Evolutionary conservation across 176 grass and related monocot genomes (phyloP).

Genomic region (Phoenix dactylifera): DNA sequence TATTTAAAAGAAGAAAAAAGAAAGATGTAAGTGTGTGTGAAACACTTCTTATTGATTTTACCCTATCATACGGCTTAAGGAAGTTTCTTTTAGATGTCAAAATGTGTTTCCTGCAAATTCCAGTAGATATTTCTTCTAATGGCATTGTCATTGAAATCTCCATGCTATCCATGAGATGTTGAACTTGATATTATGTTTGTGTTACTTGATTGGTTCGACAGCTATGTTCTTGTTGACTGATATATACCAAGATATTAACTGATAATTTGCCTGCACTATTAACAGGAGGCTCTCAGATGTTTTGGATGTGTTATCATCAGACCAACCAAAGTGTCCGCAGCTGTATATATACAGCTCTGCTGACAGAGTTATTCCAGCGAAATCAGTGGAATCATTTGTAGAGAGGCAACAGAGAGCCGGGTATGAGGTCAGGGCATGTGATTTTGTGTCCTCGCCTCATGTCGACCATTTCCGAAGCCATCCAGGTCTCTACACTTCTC

Average conservation of each 20-base stretch:
- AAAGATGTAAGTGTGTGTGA: too few relatives aligned
- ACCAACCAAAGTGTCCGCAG: conserved; percentile 75
- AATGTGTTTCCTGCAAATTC: neutral
- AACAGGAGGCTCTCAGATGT: conserved; percentile 58
- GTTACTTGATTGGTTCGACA: too few relatives aligned
- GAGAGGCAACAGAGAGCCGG: conserved; percentile 47
- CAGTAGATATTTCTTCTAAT: neutral
- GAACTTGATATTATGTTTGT: too few relatives aligned
- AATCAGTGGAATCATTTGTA: conserved; percentile 69
- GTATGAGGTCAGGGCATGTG: conserved; percentile 48
- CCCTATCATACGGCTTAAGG: too few relatives aligned
- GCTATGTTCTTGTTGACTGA: too few relatives aligned
- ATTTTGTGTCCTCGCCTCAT: conserved; percentile 76
- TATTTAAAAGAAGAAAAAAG: too few relatives aligned
- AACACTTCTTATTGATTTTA: too few relatives aligned
- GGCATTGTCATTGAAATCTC: neutral
- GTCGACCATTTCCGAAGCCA: conserved; percentile 76
- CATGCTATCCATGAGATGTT: too few relatives aligned
- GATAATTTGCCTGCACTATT: neutral
- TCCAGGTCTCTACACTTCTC: conserved; percentile 52
- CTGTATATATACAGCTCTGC: conserved; percentile 84
- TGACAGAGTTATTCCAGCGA: conserved; percentile 74
- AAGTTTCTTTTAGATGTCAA: too few relatives aligned
- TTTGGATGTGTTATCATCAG: conserved; percentile 49
- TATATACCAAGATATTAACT: too few relatives aligned